Evolutionary conservation across 495 filamentous ascomycete species (phyloP).

Genomic region (Lasiosphaeria miniovina): DNA sequence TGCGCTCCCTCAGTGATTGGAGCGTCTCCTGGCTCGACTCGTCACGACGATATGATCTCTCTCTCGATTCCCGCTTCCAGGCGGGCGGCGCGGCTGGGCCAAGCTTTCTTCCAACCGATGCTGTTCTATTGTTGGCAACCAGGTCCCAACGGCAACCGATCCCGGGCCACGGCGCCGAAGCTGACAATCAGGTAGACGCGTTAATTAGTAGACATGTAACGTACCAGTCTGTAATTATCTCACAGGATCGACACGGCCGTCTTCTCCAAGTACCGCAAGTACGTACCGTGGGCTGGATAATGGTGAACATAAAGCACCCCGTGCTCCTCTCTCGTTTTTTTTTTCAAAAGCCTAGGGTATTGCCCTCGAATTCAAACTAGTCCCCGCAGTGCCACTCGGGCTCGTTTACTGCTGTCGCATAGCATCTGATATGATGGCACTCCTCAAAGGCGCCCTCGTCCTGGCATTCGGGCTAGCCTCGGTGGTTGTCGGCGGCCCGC

Average conservation of each 20-base stretch:
- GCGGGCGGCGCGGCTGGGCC: neutral
- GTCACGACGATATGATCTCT: neutral
- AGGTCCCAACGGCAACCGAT: neutral
- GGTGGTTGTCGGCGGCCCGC: neutral
- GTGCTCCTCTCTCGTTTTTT: neutral
- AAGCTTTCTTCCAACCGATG: neutral
- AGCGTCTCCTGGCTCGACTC: too few relatives aligned
- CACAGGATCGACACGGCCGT: neutral
- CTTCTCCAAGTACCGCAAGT: neutral
- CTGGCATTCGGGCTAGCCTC: neutral
- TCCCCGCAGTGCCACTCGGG: too few relatives aligned
- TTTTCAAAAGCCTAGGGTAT: neutral
- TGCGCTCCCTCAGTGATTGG: neutral
- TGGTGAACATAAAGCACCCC: neutral
- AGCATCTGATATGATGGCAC: neutral
- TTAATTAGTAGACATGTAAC: neutral
- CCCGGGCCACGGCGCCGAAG: neutral
- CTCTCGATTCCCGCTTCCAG: neutral
- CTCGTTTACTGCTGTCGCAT: neutral
- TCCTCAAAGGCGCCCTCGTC: neutral
- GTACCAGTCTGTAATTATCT: neutral
- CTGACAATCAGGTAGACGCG: neutral
- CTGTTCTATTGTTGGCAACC: neutral
- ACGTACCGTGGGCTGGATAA: neutral
- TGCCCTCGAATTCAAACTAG: neutral